phyloP scores from a whole-genome alignment of 352 stramenopile species.

The Pythium pyrilobum region DNA sequence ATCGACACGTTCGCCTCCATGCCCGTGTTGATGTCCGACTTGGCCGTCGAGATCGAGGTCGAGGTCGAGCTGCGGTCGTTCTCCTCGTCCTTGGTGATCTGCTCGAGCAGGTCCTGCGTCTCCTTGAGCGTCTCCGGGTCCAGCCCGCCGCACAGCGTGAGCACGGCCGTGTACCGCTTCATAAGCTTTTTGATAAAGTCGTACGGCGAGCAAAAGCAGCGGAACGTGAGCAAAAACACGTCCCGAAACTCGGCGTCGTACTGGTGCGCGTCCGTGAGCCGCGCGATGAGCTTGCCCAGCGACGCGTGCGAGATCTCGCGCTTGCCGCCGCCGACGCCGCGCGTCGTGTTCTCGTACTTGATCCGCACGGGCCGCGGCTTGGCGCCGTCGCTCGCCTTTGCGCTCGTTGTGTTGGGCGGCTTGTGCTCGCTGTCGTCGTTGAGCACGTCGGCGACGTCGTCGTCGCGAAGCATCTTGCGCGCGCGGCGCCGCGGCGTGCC shows the following conservation, averaged over 20 bases:
- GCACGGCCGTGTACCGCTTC: slow-evolving; percentile 78
- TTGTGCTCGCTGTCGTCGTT: neutral
- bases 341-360: slow-evolving; percentile 61
- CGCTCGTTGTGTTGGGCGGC: neutral
- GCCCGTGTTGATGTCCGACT: slow-evolving; percentile 72
- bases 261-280: slow-evolving; percentile 79
- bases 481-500: slow-evolving; percentile 16
- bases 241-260: slow-evolving; percentile 85
- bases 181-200: slow-evolving; percentile 87
- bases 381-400: slow-evolving; percentile 5
- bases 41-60: slow-evolving; percentile 62
- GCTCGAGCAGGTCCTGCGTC: slow-evolving; percentile 56
- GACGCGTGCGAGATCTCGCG: slow-evolving; percentile 85
- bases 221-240: slow-evolving; percentile 79
- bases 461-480: slow-evolving; percentile 7
- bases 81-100: slow-evolving; percentile 65
- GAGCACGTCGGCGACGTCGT: neutral
- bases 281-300: slow-evolving; percentile 76
- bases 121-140: slow-evolving; percentile 48
- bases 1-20: slow-evolving; percentile 84
- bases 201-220: slow-evolving; percentile 76
- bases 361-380: slow-evolving; percentile 57
- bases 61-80: slow-evolving; percentile 46
- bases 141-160: slow-evolving; percentile 46
- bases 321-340: slow-evolving; percentile 50